These are phyloP conservation scores for Lactarius sanguifluus DNA, from an alignment of 768 basidiomycete genomes.

Conservation along the genomic window DNA sequence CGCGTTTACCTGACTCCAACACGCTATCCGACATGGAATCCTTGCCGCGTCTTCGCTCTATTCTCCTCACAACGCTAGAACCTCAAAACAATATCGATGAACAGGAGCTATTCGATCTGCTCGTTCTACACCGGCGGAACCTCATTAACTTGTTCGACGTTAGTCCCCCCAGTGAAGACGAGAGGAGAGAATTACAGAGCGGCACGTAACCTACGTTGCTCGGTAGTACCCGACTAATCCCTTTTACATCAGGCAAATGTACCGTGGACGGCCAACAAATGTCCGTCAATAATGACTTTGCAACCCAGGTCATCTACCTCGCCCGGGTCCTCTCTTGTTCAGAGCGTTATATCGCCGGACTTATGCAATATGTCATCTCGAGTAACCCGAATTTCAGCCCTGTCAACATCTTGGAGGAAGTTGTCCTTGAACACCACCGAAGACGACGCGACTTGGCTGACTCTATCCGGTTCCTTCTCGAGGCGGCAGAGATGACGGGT, in stretches of 20 bases:
- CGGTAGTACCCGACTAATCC: not conserved
- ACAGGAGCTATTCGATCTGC: conserved; percentile 73
- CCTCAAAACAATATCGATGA: conserved; percentile 52
- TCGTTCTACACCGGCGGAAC: conserved; percentile 63
- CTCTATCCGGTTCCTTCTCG: conserved; percentile 66
- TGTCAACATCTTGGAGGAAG: conserved; percentile 59
- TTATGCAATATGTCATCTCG: conserved; percentile 63
- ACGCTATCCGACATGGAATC: conserved; percentile 51
- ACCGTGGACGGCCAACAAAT: conserved; percentile 62
- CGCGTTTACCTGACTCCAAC: not conserved
- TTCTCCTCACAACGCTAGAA: conserved; percentile 50
- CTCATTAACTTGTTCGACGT: conserved; percentile 66
- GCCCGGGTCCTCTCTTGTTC: conserved; percentile 80
- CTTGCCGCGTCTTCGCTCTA: conserved; percentile 54
- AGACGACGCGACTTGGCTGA: conserved; percentile 70
- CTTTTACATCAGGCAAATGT: conserved; percentile 57
- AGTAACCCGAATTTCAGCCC: conserved; percentile 63
- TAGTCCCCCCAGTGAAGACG: conserved; percentile 57
- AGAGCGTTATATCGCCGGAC: conserved; percentile 72
- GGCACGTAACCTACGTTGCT: conserved; percentile 40
- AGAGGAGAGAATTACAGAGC: conserved; percentile 71
- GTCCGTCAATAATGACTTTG: conserved; percentile 77
- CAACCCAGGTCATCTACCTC: conserved; percentile 72
- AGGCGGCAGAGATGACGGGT: conserved; percentile 54
- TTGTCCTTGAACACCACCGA: conserved; percentile 66